A percentile compares a stretch with the other conserved stretches of the same genome.
phyloP scores from a whole-genome alignment of 805 yeast species.

The Kodamaea kaohsiungensis region DNA sequence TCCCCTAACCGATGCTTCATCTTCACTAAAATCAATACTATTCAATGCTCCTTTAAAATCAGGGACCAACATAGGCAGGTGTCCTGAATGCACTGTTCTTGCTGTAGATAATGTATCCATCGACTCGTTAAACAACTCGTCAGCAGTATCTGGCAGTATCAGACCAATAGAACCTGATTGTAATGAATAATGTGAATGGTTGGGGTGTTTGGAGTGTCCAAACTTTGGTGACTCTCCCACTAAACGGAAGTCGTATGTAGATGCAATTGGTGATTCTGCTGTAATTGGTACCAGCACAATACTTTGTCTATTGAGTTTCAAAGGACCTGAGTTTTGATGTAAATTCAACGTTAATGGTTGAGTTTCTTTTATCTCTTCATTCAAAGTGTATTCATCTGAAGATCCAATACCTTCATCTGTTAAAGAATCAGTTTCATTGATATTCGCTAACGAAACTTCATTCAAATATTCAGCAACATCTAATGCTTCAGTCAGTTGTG shows the following conservation, averaged over 20 bases:
- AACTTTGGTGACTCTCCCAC: background rate
- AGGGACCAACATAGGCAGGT: background rate
- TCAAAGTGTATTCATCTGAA: slow-evolving; percentile 3
- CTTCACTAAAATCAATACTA: slow-evolving; percentile 3
- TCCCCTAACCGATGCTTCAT: background rate
- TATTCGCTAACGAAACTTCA: background rate
- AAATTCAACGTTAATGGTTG: background rate
- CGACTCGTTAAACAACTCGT: slow-evolving; percentile 26
- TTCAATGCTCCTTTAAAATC: slow-evolving; percentile 8
- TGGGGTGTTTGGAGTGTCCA: slow-evolving; percentile 2
- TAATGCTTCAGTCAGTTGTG: background rate
- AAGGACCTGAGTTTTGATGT: background rate
- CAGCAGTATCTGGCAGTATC: slow-evolving; percentile 9
- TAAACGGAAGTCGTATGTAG: background rate
- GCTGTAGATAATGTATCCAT: slow-evolving; percentile 29
- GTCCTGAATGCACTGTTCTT: slow-evolving; percentile 20
- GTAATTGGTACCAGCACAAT: background rate
- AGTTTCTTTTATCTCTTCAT: background rate
- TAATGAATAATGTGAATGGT: slow-evolving; percentile 4
- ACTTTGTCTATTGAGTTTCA: background rate
- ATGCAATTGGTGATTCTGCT: background rate
- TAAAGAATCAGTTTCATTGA: background rate
- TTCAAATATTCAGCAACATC: background rate
- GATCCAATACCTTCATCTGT: background rate
- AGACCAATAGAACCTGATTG: slow-evolving; percentile 17